Evolutionary conservation across 352 stramenopile species (phyloP), one percentile per base, ranked within the genome.

Genomic region (Aphanomyces cochlioides): DNA sequence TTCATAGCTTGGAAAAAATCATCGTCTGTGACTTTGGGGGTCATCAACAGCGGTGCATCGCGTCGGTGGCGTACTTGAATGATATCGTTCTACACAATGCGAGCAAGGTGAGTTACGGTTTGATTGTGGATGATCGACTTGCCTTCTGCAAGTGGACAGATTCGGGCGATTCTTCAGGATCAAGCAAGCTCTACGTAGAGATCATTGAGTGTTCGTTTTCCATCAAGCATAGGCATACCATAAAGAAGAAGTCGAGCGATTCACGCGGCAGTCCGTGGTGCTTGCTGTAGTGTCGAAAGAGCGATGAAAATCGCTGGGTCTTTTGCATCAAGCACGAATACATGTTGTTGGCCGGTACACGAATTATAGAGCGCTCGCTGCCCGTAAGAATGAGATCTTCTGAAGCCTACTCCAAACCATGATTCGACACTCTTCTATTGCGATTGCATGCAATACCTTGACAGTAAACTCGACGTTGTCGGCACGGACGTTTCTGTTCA

Each of bases 261-360:
- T 99, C 96, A 73, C 98, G 97, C 7, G 95, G 84, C 47, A 99
- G 74, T 4, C 96, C 96, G 79, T 99, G 96, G 80, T 99, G 97
- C 78, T 99, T 99, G 76, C 95, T 98, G 79, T 99, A 99, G 81
- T 99, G 96, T 56, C 96, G 95, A 73, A 99, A 99, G 19, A 99
- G 87, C 64, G 89, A 98, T 37, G 93, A 98, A 77, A 99, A 99
- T 19, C 95, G 90, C 82, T 99, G 96, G 19, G 95, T 98, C 79
- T 98, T 98, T 60, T 98, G 89, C 96, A 99, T 99, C 57, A 99
- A 81, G 73, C 96, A 99, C 75, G 87, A 92, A 77, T 93, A 93
- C 84, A 92, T 91, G 72, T 92, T 93, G 80, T 92, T 95, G 47
- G 85, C 85, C 0, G 87, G 75, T 54, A 93, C 87, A 59, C 87